Evolutionary conservation across 331 rosid species (phyloP).

Genomic region (Pyracantha coccinea): DNA sequence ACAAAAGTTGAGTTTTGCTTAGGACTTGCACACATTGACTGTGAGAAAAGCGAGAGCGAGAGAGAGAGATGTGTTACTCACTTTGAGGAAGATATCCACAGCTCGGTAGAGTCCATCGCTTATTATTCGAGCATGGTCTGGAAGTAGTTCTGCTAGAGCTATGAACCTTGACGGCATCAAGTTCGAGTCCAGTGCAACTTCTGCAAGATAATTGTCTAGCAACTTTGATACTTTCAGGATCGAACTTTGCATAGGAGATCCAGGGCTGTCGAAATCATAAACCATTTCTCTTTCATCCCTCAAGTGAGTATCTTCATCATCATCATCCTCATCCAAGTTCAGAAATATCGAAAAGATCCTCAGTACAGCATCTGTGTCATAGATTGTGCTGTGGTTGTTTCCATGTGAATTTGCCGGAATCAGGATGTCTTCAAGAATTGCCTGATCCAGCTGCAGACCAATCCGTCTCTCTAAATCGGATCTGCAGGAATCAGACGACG

Average conservation of each 20-base stretch:
- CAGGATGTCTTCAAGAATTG: conserved; percentile 86
- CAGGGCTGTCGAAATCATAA: conserved; percentile 81
- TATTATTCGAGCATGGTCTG: conserved; percentile 77
- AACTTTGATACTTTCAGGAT: conserved; percentile 82
- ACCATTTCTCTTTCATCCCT: conserved; percentile 79
- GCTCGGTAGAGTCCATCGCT: conserved; percentile 94
- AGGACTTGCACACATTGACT: background rate
- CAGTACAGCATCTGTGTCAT: conserved; percentile 70
- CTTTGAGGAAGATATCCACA: conserved; percentile 94
- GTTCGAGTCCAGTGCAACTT: conserved; percentile 78
- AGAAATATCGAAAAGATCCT: conserved; percentile 78
- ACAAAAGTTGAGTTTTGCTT: background rate
- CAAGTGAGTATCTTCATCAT: conserved; percentile 46
- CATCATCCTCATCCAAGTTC: conserved; percentile 79
- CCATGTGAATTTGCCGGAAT: conserved; percentile 63
- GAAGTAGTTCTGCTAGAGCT: conserved; percentile 82
- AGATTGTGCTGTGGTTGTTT: conserved; percentile 55
- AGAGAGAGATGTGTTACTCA: conserved; percentile 13
- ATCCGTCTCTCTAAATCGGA: conserved; percentile 82
- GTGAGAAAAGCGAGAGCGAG: background rate
- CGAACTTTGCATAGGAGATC: conserved; percentile 90
- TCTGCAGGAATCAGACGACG: conserved; percentile 55
- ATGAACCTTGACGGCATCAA: conserved; percentile 68
- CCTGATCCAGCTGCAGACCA: conserved; percentile 92
- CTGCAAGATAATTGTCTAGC: conserved; percentile 79